Evolutionary conservation across 2,329 filamentous ascomycete genomes (phyloP).

Genomic region (Talaromyces rugulosus): DNA sequence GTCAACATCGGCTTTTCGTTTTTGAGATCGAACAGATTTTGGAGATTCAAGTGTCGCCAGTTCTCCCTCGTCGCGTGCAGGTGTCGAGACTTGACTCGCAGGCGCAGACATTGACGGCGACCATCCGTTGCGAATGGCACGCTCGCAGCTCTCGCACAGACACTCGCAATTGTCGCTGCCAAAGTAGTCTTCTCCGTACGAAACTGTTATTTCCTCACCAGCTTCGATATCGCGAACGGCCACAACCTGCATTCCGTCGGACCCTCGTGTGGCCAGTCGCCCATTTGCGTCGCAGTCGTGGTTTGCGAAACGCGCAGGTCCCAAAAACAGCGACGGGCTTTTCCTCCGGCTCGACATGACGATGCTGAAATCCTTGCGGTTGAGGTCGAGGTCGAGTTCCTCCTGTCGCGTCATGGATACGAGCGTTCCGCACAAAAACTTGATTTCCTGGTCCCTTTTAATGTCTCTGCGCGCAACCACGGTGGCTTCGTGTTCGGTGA

Average conservation of each 20-base stretch:
- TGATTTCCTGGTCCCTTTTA: slow-evolving; percentile 77
- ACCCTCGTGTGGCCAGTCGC: slow-evolving; percentile 74
- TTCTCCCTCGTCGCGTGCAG: slow-evolving; percentile 24
- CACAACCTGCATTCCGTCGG: slow-evolving; percentile 85
- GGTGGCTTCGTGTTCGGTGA: slow-evolving; percentile 82
- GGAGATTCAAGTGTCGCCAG: slow-evolving; percentile 2
- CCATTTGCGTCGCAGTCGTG: slow-evolving; percentile 96
- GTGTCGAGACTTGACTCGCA: slow-evolving; percentile 31
- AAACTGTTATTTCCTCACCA: slow-evolving; percentile 94
- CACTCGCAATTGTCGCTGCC: slow-evolving; percentile 94
- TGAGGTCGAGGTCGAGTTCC: slow-evolving; percentile 72
- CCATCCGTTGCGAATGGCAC: slow-evolving; percentile 76
- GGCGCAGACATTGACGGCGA: slow-evolving; percentile 40
- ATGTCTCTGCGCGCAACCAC: slow-evolving; percentile 78
- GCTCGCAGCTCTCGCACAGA: slow-evolving; percentile 83
- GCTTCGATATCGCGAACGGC: slow-evolving; percentile 75
- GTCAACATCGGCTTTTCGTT: background rate
- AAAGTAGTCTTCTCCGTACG: slow-evolving; percentile 94
- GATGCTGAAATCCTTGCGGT: slow-evolving; percentile 92
- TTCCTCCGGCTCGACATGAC: slow-evolving; percentile 92
- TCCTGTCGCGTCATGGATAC: slow-evolving; percentile 91
- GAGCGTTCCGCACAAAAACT: slow-evolving; percentile 85
- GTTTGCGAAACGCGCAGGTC: slow-evolving; percentile 92
- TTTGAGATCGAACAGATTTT: background rate
- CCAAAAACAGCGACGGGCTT: slow-evolving; percentile 85